These are phyloP conservation scores for Microthlaspi erraticum DNA, from an alignment of 345 rosid species.

Conservation along the genomic window DNA sequence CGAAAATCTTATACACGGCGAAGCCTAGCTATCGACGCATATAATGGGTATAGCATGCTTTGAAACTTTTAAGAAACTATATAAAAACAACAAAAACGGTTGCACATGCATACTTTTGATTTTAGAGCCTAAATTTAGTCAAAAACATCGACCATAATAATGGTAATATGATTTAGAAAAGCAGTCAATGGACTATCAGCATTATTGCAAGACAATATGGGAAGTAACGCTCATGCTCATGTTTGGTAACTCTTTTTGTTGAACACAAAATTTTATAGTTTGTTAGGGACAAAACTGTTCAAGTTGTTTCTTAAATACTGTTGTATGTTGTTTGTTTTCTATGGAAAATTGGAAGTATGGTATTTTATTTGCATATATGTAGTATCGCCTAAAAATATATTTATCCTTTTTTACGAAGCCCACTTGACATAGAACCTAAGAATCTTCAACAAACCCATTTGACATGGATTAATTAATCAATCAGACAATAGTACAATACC, in stretches of 20 bases:
- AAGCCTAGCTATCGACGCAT: constrained; percentile 17
- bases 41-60: not conserved
- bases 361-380: not conserved
- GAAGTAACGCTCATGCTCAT: constrained; percentile 44
- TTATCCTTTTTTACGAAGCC: not conserved
- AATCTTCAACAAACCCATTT: constrained; percentile 4
- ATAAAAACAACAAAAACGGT: not conserved
- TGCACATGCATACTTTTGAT: constrained; percentile 8
- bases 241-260: constrained; percentile 37
- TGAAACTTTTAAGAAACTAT: not conserved
- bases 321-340: not conserved
- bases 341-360: not conserved
- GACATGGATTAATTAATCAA: constrained; percentile 7
- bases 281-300: not conserved
- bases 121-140: constrained; percentile 7
- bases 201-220: constrained; percentile 35
- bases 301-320: constrained; percentile 13
- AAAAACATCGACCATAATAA: constrained; percentile 2
- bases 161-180: constrained; percentile 7
- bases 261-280: not conserved
- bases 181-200: constrained; percentile 33
- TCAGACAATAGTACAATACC: not conserved
- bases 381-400: too few relatives aligned
- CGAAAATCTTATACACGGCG: not conserved
- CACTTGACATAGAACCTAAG: constrained; percentile 30